These are phyloP conservation scores for Tricholomella constricta DNA, from an alignment of 768 basidiomycete genomes.

Conservation along the genomic window DNA sequence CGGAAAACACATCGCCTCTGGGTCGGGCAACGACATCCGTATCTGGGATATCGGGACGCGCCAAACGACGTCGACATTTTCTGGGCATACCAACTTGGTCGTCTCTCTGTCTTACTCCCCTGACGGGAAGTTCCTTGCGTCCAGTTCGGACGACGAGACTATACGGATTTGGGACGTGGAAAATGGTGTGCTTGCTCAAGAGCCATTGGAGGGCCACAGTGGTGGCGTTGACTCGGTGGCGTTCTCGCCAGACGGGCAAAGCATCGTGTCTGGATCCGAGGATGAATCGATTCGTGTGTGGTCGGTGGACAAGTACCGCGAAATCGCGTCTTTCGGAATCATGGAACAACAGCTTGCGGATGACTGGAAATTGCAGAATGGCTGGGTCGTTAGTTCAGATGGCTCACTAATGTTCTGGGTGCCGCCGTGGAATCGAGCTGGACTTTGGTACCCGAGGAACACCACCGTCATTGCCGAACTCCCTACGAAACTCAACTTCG, in stretches of 20 bases:
- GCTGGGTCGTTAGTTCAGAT: constrained; percentile 13
- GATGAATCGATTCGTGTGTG: constrained; percentile 32
- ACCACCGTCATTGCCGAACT: constrained; percentile 19
- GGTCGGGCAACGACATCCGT: neutral
- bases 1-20: neutral
- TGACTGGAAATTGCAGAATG: constrained; percentile 9
- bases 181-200: constrained; percentile 19
- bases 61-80: neutral
- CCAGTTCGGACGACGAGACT: constrained; percentile 23
- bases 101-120: neutral
- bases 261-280: constrained; percentile 27
- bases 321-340: neutral
- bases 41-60: neutral
- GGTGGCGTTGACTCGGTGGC: constrained; percentile 33
- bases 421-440: constrained; percentile 20
- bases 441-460: constrained; percentile 24
- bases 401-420: constrained; percentile 22
- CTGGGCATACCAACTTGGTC: neutral
- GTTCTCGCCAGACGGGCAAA: constrained; percentile 47
- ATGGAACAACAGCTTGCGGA: neutral
- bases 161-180: constrained; percentile 28
- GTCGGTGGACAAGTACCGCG: constrained; percentile 20
- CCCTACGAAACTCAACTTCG: constrained; percentile 12
- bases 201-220: constrained; percentile 18
- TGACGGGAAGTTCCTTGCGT: constrained; percentile 19